These are phyloP conservation scores for Pichia sp. DNA, from an alignment of 1,139 yeast genomes.

Conservation along the genomic window DNA sequence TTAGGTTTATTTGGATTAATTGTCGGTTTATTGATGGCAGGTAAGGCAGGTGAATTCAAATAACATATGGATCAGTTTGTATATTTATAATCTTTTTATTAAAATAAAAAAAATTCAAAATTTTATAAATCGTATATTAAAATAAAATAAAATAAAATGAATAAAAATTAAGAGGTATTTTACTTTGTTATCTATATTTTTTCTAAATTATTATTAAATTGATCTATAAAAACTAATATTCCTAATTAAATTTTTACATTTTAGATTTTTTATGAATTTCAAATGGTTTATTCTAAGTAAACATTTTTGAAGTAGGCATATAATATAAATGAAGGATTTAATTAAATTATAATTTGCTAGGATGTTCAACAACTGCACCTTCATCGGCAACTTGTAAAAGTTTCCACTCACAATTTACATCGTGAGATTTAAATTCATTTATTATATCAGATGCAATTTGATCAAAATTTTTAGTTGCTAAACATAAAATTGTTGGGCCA, in stretches of 20 bases:
- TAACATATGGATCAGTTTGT: slow-evolving; percentile 9
- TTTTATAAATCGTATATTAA: neutral
- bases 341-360: slow-evolving; percentile 20
- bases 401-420: slow-evolving; percentile 74
- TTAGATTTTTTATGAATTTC: neutral
- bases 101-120: neutral
- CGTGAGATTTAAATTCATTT: slow-evolving; percentile 56
- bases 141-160: neutral
- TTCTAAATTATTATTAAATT: too few relatives aligned
- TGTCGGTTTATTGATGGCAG: slow-evolving; percentile 95
- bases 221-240: slow-evolving; percentile 14
- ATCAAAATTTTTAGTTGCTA: slow-evolving; percentile 85
- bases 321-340: neutral
- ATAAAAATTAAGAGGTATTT: too few relatives aligned
- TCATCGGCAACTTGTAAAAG: slow-evolving; percentile 79
- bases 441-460: slow-evolving; percentile 75
- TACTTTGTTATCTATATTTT: too few relatives aligned
- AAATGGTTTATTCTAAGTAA: slow-evolving; percentile 2
- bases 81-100: neutral
- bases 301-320: neutral
- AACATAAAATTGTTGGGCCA: slow-evolving; percentile 91
- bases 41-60: slow-evolving; percentile 77
- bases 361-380: slow-evolving; percentile 54
- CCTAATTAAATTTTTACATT: slow-evolving; percentile 12
- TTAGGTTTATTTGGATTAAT: slow-evolving; percentile 91